Evolutionary conservation across 1,284 basidiomycete genomes (phyloP).

Genomic region (Gymnopus androsaceus): DNA sequence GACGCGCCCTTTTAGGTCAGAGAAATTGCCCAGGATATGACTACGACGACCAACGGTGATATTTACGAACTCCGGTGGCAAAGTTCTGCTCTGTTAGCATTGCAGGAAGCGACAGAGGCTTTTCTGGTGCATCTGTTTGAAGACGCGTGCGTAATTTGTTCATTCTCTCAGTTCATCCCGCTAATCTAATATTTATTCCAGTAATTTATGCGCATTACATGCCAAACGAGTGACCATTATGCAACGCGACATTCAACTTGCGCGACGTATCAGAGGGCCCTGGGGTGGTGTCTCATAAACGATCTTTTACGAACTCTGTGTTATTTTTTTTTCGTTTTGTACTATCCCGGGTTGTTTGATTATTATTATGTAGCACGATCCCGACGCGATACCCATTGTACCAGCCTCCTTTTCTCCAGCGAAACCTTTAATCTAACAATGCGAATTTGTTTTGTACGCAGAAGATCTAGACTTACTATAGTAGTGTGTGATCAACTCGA

Average conservation of each 20-base stretch:
- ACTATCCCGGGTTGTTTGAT: neutral
- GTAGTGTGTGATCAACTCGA: neutral
- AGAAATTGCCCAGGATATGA: conserved; percentile 88
- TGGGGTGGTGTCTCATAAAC: conserved; percentile 59
- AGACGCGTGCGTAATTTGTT: conserved; percentile 76
- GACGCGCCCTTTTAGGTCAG: conserved; percentile 64
- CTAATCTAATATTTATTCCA: conserved; percentile 29
- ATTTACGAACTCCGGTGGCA: conserved; percentile 84
- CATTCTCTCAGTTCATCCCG: neutral
- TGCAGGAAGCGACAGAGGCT: conserved; percentile 95
- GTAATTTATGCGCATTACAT: conserved; percentile 95
- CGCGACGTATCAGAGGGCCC: conserved; percentile 88
- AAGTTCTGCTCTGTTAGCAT: conserved; percentile 83
- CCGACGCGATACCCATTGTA: conserved; percentile 3
- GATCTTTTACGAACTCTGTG: conserved; percentile 1
- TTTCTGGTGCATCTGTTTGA: conserved; percentile 94
- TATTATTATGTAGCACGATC: conserved; percentile 1
- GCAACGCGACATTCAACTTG: conserved; percentile 96
- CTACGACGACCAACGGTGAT: conserved; percentile 69
- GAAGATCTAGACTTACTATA: neutral
- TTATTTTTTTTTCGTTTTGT: neutral
- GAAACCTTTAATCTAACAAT: neutral
- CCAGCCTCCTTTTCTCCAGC: neutral
- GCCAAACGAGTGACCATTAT: conserved; percentile 99
- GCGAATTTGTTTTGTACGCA: neutral